phyloP scores from a whole-genome alignment of 345 rosid genomes.

The Physaria fendleri region DNA sequence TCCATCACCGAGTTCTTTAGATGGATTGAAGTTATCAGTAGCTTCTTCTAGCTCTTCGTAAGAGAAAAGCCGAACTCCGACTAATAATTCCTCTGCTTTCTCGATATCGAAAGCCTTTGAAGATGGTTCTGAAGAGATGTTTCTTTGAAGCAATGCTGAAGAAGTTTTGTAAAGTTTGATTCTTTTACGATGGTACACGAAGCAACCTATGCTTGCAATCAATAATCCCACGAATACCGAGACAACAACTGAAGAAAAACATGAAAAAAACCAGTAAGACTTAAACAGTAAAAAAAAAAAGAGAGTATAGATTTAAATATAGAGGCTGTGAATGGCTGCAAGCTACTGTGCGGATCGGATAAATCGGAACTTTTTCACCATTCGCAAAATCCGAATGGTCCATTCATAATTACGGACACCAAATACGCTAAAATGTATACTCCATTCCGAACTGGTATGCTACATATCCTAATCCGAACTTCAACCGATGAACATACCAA shows the following conservation, averaged over 20 bases:
- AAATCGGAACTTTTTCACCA: no score
- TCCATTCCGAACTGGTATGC: no score
- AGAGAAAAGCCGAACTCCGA: slow-evolving; percentile 51
- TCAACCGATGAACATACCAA: no score
- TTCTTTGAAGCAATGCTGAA: slow-evolving; percentile 31
- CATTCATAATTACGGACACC: no score
- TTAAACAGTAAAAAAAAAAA: no score
- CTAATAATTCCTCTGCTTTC: slow-evolving; percentile 29
- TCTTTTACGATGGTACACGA: slow-evolving; percentile 24
- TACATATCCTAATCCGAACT: no score
- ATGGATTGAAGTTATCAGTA: slow-evolving; percentile 59
- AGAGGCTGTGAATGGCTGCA: no score
- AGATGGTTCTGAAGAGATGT: slow-evolving; percentile 36
- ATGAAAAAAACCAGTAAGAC: no score
- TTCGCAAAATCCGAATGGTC: no score
- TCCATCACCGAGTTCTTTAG: slow-evolving; percentile 81
- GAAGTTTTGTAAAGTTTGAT: slow-evolving; percentile 25
- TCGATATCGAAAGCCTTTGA: slow-evolving; percentile 38
- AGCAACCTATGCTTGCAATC: not conserved
- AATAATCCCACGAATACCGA: slow-evolving; percentile 24
- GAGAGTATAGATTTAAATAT: no score
- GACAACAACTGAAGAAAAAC: not conserved
- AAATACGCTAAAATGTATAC: no score
- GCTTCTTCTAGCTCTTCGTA: slow-evolving; percentile 66
- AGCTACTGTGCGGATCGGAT: no score